Conservation (phyloP, 2,329 filamentous ascomycete genomes). For the Bipolaris cookei region DNA sequence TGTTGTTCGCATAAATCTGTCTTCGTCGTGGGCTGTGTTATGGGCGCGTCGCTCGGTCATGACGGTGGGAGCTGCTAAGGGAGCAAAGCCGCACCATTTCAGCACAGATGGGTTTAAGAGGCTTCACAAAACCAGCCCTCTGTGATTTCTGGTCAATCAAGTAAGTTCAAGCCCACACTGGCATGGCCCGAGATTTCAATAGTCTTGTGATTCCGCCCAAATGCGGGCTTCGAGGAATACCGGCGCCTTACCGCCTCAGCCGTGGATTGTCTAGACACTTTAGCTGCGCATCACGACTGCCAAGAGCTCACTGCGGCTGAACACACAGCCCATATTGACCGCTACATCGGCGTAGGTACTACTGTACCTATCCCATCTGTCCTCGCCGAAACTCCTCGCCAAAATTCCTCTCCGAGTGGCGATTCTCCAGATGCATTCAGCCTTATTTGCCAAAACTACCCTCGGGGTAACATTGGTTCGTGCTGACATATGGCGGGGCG, state of each 20-base stretch:
- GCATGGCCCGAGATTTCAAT: neutral
- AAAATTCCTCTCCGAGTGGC: neutral
- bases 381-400: too few relatives aligned
- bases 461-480: slow-evolving; percentile 6
- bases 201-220: neutral
- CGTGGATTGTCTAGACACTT: neutral
- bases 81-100: neutral
- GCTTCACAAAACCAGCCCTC: neutral
- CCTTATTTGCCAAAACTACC: neutral
- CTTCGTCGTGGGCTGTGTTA: slow-evolving; percentile 1
- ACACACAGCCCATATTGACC: slow-evolving; percentile 3
- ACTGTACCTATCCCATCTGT: neutral
- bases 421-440: neutral
- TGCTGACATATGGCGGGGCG: slow-evolving; percentile 9
- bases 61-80: neutral
- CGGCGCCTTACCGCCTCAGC: slow-evolving; percentile 1
- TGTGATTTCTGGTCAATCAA: neutral
- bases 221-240: neutral
- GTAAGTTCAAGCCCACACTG: neutral
- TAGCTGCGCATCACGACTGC: neutral
- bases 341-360: neutral
- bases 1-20: neutral
- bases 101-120: neutral
- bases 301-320: slow-evolving; percentile 11
- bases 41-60: neutral